phyloP scores from a whole-genome alignment of 2,329 filamentous ascomycete genomes.

The Pseudogymnoascus sp. region DNA sequence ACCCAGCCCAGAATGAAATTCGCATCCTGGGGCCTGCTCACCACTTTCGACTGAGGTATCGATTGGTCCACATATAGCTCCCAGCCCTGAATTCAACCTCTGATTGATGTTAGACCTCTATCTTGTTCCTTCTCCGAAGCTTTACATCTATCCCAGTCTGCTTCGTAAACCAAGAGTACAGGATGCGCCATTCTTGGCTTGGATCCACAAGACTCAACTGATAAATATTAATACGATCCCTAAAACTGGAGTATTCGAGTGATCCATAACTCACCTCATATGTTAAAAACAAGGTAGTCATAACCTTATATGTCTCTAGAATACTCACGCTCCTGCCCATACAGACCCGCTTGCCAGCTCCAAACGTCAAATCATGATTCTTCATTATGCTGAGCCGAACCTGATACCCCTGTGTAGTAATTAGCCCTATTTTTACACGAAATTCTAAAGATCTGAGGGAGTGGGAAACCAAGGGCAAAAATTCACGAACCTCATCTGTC shows the following conservation, averaged over 20 bases:
- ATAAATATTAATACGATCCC: conserved; percentile 12
- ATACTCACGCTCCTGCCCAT: conserved; percentile 35
- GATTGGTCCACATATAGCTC: no score
- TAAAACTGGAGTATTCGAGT: background rate
- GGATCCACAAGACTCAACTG: conserved; percentile 31
- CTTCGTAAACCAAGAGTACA: conserved; percentile 35
- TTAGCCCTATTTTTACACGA: background rate
- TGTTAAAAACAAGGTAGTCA: conserved; percentile 37
- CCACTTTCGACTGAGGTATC: no score
- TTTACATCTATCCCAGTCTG: conserved; percentile 24
- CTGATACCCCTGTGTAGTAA: conserved; percentile 22
- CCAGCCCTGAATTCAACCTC: no score
- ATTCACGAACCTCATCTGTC: conserved; percentile 20
- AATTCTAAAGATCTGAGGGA: background rate
- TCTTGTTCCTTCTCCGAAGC: conserved; percentile 13
- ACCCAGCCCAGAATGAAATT: no score
- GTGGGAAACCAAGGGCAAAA: background rate
- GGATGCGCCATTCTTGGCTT: conserved; percentile 32
- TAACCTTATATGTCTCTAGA: conserved; percentile 38
- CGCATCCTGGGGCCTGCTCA: no score
- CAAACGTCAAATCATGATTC: conserved; percentile 34
- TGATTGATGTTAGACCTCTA: background rate
- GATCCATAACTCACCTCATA: conserved; percentile 33
- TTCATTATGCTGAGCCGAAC: conserved; percentile 32
- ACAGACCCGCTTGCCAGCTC: conserved; percentile 35